A percentile compares a stretch with the other conserved stretches of the same genome.
Evolutionary conservation across 192 early-diverging fungal genomes (phyloP).

Genomic region (Coemansia sp.): DNA sequence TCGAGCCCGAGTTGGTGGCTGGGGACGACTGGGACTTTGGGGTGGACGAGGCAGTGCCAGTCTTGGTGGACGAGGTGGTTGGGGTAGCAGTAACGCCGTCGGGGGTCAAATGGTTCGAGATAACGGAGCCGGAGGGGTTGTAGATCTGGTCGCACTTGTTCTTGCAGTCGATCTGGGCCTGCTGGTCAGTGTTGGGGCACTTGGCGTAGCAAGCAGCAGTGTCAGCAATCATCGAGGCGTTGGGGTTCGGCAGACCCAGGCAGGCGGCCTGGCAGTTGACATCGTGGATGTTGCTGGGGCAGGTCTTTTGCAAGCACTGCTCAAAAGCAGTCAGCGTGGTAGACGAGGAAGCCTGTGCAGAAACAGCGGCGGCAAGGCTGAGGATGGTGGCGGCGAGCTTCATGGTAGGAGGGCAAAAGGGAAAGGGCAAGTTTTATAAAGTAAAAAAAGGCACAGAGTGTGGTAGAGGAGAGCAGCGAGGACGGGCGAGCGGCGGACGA

Average conservation of each 20-base stretch:
- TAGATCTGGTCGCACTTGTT: conserved; percentile 32
- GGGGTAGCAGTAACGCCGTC: conserved; percentile 15
- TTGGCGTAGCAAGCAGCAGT: conserved; percentile 37
- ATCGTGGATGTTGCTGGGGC: conserved; percentile 19
- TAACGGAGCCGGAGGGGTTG: conserved; percentile 34
- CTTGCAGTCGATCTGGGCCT: conserved; percentile 34
- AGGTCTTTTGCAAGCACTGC: conserved; percentile 38
- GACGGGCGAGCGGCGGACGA: background rate
- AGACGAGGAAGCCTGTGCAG: conserved; percentile 19
- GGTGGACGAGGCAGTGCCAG: background rate
- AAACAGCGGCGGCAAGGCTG: conserved; percentile 16
- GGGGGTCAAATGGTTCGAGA: conserved; percentile 34
- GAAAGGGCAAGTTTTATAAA: background rate
- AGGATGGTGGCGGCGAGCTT: conserved; percentile 37
- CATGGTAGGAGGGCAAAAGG: conserved; percentile 15
- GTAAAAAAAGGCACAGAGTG: conserved; percentile 4
- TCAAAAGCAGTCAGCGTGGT: conserved; percentile 26
- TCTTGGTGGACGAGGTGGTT: background rate
- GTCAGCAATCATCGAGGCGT: conserved; percentile 41
- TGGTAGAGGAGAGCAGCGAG: background rate
- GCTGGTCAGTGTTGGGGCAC: conserved; percentile 28
- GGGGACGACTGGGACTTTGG: background rate
- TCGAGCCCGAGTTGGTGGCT: background rate
- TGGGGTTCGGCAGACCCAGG: conserved; percentile 39
- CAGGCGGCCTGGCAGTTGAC: conserved; percentile 51